These are phyloP conservation scores for Cladorrhinum sp. DNA, from an alignment of 2,329 filamentous ascomycete species.

Conservation along the genomic window DNA sequence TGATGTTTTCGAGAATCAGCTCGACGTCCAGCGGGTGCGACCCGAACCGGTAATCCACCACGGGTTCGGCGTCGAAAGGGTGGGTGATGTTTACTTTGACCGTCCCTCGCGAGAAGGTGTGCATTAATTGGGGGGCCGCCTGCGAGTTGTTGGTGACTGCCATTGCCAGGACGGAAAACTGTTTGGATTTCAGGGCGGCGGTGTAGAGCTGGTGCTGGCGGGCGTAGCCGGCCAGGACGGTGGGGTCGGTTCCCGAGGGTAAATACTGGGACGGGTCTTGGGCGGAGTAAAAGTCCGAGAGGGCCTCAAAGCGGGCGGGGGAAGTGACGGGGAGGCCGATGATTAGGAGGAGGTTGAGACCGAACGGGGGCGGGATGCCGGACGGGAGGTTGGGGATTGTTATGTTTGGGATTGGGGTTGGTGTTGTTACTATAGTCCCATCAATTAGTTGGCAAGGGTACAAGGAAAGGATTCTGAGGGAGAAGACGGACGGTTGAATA, in stretches of 20 bases:
- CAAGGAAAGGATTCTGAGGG: not conserved
- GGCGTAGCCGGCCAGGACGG: slow-evolving; percentile 16
- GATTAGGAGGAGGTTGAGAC: not conserved
- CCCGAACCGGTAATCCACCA: slow-evolving; percentile 30
- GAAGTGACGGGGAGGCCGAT: slow-evolving; percentile 16
- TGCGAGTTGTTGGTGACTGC: slow-evolving; percentile 17
- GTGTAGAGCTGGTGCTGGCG: slow-evolving; percentile 7
- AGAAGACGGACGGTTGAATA: slow-evolving; percentile 23
- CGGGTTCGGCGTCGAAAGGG: slow-evolving; percentile 22
- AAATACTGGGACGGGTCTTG: slow-evolving; percentile 34
- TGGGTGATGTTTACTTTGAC: slow-evolving; percentile 22
- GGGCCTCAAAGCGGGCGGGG: slow-evolving; percentile 19
- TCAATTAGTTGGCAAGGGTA: not conserved
- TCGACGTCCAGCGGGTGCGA: slow-evolving; percentile 29
- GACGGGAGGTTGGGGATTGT: not conserved
- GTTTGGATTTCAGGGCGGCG: not conserved
- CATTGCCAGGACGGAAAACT: not conserved
- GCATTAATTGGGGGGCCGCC: slow-evolving; percentile 4
- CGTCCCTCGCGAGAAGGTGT: slow-evolving; percentile 38
- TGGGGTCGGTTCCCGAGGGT: slow-evolving; percentile 28
- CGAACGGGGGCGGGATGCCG: not conserved
- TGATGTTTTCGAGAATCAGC: slow-evolving; percentile 27
- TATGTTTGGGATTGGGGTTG: not conserved
- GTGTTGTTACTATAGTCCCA: not conserved
- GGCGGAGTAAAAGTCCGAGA: slow-evolving; percentile 1